Base-by-base conservation (phyloP, 2,329 filamentous ascomycete species). In the Talaromyces sp. region DNA sequence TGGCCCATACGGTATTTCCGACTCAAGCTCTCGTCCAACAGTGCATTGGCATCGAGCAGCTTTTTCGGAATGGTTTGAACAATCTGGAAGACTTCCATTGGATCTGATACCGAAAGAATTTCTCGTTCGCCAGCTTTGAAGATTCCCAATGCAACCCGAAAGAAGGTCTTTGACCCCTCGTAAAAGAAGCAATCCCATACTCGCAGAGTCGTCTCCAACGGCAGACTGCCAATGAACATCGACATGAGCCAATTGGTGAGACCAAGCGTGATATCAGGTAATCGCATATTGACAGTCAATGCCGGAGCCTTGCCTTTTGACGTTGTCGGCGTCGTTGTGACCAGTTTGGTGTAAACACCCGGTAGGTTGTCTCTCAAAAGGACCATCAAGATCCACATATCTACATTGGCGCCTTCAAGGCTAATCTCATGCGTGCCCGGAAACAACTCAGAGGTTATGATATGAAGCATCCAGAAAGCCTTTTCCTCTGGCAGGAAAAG, bases 161-260 rank as follows among this genome's bases (percentile, higher is more conserved):
- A 98, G 6, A 98, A 86, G 0, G 93, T 97, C 76, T 95, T 96
- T 58, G 91, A 93, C 3, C 94, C 94, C 78, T 98, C 94, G 77
- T 96, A 97, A 76, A 97, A 96, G 74, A 98, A 93, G 1, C 92
- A 88, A 72, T 98, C 94, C 94, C 94, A 98, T 1, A 97, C 92
- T 7, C 94, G 90, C 19, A 97, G 85, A 0, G 93, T 94, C 19
- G 90, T 92, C 79, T 98, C 94, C 68, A 96, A 93, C 1, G 94
- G 94, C 19, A 98, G 81, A 0, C 92, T 96, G 62, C 93, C 93
- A 67, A 97, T 95, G 77, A 95, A 97, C 72, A 95, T 91, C 58
- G 91, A 96, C 94, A 98, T 97, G 77, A 98, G 96, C 94, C 94
- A 98, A 3, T 93, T 91, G 10, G 93, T 97, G 77, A 95, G 92